A percentile compares a stretch with the other conserved stretches of the same genome.
phyloP scores from a whole-genome alignment of 495 filamentous ascomycete species.

The Apiosordaria backusii region DNA sequence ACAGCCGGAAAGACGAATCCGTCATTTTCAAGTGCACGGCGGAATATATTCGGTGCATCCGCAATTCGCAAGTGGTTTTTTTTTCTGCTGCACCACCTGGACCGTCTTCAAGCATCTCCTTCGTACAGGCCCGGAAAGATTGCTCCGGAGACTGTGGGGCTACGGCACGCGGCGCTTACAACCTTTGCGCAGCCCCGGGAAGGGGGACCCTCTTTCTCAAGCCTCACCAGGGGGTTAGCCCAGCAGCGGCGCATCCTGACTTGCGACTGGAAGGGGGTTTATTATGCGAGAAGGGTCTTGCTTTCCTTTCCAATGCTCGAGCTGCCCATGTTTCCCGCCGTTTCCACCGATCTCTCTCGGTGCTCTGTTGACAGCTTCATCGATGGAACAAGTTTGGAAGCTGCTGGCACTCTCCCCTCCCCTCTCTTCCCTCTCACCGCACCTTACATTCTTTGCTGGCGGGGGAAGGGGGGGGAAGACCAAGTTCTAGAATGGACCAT shows the following conservation, averaged over 20 bases:
- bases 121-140: slow-evolving; percentile 13
- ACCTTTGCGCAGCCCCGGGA: neutral
- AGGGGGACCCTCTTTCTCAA: neutral
- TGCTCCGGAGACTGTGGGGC: neutral
- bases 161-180: slow-evolving; percentile 6
- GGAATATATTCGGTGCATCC: slow-evolving; percentile 26
- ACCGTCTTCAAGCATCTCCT: slow-evolving; percentile 23
- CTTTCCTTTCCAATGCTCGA: no score
- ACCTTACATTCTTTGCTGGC: neutral
- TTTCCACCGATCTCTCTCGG: neutral
- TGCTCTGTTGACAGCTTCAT: neutral
- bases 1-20: slow-evolving; percentile 4
- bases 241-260: no score
- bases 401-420: no score
- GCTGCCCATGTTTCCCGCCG: neutral
- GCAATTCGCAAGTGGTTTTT: slow-evolving; percentile 23
- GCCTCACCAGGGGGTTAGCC: neutral
- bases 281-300: no score
- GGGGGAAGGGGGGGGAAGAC: neutral
- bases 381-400: no score
- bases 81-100: slow-evolving; percentile 25
- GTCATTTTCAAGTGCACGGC: slow-evolving; percentile 28
- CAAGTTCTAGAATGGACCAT: neutral
- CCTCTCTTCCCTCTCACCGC: no score
- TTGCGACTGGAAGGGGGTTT: no score